Evolutionary conservation across 257 asterid species (phyloP), one percentile per base, ranked within the genome.

Genomic region (Buddleja alternifolia): DNA sequence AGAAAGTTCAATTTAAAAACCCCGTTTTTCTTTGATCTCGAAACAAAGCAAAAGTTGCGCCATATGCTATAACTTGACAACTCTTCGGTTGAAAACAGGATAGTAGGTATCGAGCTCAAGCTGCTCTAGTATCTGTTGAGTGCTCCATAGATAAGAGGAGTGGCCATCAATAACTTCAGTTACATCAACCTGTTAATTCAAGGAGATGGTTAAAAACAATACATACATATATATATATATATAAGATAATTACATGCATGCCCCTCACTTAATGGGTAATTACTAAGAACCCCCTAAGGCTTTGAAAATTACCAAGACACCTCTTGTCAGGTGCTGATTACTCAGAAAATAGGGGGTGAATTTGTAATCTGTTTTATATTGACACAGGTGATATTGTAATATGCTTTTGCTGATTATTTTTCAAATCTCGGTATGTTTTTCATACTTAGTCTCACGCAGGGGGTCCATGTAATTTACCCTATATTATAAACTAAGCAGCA

Each of bases 121-220:
- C 78, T 83, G 97, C 63, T 92, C 88, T 37, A 92, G 74, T 72
- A 90, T 88, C 57, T 85, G 83, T 53, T 82, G 85, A 44, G 93
- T 78, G 73, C 84, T 74, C 96, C 96, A 92, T 46, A 90, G 79
- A 68, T 92, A 92, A 61, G 97, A 83, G 15, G 98, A 92, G 84
- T 92, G 98, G 12, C 98, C 96, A 41, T 90, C 98, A 2, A 90
- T 88, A 32, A 86, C 79, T 70, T 86, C 88, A 34, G 97, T 86
- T 25, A 82, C 97, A 45, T 92, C 92, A 14, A 88, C 96, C 98
- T 92, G 89, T 60, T 39, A 14, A 23, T 51, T 32, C 12, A 70
- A 25, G 7, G 14, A 24, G 47, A 15, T 16, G 60, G 39, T 66
- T 15, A 20, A 19, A 66, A 46, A 15, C 10, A 12, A 7, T 63